These are phyloP conservation scores for Tubosaeta brunneosetosa DNA, from an alignment of 768 basidiomycete genomes.

Conservation along the genomic window DNA sequence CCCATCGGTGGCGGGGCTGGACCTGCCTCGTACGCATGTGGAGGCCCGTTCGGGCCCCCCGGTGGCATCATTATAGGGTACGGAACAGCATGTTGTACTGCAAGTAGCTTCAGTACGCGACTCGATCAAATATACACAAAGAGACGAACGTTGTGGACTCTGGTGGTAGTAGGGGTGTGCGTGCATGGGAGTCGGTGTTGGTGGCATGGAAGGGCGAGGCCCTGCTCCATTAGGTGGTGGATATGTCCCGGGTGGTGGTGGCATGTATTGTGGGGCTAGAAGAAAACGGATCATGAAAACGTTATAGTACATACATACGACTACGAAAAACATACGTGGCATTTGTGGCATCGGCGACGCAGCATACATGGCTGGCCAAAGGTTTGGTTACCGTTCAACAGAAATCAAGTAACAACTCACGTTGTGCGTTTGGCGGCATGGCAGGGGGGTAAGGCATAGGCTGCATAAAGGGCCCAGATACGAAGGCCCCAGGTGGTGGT, in stretches of 20 bases:
- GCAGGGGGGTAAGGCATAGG: constrained; percentile 78
- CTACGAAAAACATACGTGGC: constrained; percentile 59
- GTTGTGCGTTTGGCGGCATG: constrained; percentile 73
- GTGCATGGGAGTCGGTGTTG: constrained; percentile 82
- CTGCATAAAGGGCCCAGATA: constrained; percentile 79
- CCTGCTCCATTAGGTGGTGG: constrained; percentile 75
- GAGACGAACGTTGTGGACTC: constrained; percentile 72
- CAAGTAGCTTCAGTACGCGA: constrained; percentile 24
- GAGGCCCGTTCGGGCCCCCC: constrained; percentile 58
- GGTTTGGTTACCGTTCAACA: constrained; percentile 2
- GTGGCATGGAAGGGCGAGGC: constrained; percentile 86
- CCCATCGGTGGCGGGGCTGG: constrained; percentile 75
- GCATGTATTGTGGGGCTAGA: constrained; percentile 74
- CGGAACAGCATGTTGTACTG: constrained; percentile 84
- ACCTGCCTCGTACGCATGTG: constrained; percentile 67
- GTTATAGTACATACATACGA: background rate
- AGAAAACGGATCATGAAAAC: constrained; percentile 7
- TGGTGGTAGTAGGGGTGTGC: constrained; percentile 88
- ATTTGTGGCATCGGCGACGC: constrained; percentile 81
- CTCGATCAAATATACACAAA: constrained; percentile 14
- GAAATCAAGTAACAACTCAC: constrained; percentile 9
- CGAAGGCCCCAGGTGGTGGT: constrained; percentile 74
- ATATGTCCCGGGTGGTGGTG: constrained; percentile 69
- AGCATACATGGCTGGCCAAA: constrained; percentile 65
- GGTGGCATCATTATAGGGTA: constrained; percentile 91